Conservation (phyloP, 208 protist genomes). For the Trypanosoma cruzi region DNA sequence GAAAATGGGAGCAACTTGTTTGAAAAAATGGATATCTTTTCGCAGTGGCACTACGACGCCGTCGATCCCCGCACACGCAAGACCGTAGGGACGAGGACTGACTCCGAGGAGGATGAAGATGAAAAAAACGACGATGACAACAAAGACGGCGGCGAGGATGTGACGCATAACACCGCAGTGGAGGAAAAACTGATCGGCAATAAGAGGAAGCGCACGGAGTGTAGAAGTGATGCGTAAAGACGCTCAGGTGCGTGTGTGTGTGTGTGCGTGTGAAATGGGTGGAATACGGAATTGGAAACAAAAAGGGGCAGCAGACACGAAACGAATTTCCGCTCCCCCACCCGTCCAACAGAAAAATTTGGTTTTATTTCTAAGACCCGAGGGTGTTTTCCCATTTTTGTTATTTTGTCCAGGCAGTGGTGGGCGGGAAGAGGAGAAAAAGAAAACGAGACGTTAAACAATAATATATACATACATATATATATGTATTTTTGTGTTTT, state of each 20-base stretch:
- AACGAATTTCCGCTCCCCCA: neutral
- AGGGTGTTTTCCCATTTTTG: neutral
- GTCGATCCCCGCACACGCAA: conserved; percentile 62
- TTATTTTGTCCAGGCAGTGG: neutral
- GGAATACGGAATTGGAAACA: neutral
- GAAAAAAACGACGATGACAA: conserved; percentile 15
- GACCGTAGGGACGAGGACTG: conserved; percentile 2
- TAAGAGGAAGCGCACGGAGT: conserved; percentile 38
- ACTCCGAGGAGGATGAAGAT: conserved; percentile 18
- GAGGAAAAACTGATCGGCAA: neutral
- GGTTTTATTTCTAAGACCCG: neutral
- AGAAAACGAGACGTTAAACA: no score
- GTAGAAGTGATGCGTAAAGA: conserved; percentile 2
- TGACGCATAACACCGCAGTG: neutral
- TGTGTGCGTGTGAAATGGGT: neutral
- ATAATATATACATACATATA: neutral
- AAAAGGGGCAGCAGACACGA: neutral
- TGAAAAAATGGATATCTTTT: conserved; percentile 57
- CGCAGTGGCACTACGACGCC: conserved; percentile 75
- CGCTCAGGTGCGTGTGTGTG: neutral
- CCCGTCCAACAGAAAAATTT: neutral
- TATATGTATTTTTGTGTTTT: neutral
- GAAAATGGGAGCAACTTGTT: conserved; percentile 24
- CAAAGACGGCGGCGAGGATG: conserved; percentile 13
- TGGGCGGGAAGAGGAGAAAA: neutral